These are phyloP conservation scores for Hypoxylon lienhwacheense DNA, from an alignment of 495 filamentous ascomycete genomes.

Conservation along the genomic window DNA sequence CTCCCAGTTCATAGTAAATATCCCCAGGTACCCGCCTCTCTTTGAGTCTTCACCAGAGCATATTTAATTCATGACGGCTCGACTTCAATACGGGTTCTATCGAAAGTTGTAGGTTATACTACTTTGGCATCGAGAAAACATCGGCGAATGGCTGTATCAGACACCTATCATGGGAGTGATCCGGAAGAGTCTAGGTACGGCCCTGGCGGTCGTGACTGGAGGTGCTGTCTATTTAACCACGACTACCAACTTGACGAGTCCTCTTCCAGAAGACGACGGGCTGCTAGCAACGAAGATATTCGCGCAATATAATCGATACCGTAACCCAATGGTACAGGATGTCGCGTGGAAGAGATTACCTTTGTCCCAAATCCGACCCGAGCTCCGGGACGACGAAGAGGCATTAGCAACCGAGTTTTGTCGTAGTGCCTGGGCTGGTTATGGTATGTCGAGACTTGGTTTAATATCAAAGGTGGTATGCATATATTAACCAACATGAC, in stretches of 20 bases:
- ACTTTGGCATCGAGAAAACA: background rate
- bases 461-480: background rate
- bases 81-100: too few species aligned
- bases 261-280: conserved; percentile 57
- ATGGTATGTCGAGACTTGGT: conserved; percentile 55
- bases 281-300: conserved; percentile 58
- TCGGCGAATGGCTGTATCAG: background rate
- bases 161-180: conserved; percentile 48
- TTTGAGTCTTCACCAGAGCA: too few species aligned
- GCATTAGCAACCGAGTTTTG: conserved; percentile 63
- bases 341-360: conserved; percentile 61
- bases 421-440: conserved; percentile 64
- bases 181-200: conserved; percentile 33
- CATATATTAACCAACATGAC: background rate
- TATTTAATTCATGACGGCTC: too few species aligned
- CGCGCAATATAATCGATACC: conserved; percentile 58
- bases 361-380: conserved; percentile 61
- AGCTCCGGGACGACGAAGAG: conserved; percentile 61
- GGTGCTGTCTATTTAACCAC: conserved; percentile 37
- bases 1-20: too few species aligned
- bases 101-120: too few species aligned
- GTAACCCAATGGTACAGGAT: conserved; percentile 63
- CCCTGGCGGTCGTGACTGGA: conserved; percentile 45
- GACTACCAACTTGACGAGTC: conserved; percentile 43
- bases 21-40: too few species aligned